Evolutionary conservation across 257 asterid genomes (phyloP).

Genomic region (Ligustrum vulgare): DNA sequence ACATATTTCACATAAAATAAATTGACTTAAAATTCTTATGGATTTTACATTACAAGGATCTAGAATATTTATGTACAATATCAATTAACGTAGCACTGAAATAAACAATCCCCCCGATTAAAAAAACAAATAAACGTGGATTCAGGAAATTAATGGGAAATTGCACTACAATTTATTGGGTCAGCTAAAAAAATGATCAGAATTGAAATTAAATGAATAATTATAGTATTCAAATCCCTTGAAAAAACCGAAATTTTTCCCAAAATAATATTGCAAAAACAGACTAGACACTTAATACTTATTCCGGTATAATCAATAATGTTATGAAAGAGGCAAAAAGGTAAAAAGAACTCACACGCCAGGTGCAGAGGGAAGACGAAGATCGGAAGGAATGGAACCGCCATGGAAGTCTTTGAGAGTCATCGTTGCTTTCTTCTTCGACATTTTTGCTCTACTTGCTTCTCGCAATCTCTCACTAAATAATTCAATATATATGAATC

Average conservation of each 20-base stretch:
- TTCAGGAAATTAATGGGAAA: slow-evolving; percentile 18
- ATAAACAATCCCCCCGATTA: neutral
- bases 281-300: neutral
- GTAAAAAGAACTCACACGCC: slow-evolving; percentile 65
- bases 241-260: neutral
- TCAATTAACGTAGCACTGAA: neutral
- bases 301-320: neutral
- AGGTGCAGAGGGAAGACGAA: slow-evolving; percentile 92
- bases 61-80: neutral
- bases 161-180: neutral
- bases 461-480: slow-evolving; percentile 14
- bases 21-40: slow-evolving; percentile 10
- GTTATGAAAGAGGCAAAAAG: neutral
- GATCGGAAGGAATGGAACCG: slow-evolving; percentile 97
- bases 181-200: neutral
- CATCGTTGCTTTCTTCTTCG: slow-evolving; percentile 97
- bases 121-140: slow-evolving; percentile 18
- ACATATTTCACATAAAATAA: slow-evolving; percentile 16
- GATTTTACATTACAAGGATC: slow-evolving; percentile 22
- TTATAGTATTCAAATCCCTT: neutral
- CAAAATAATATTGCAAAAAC: neutral
- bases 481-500: slow-evolving; percentile 13
- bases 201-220: neutral
- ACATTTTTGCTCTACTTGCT: slow-evolving; percentile 39
- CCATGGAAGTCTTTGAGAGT: slow-evolving; percentile 96